These are phyloP conservation scores for Chalciporus pseudorubinellus DNA, from an alignment of 768 basidiomycete genomes.

Conservation along the genomic window DNA sequence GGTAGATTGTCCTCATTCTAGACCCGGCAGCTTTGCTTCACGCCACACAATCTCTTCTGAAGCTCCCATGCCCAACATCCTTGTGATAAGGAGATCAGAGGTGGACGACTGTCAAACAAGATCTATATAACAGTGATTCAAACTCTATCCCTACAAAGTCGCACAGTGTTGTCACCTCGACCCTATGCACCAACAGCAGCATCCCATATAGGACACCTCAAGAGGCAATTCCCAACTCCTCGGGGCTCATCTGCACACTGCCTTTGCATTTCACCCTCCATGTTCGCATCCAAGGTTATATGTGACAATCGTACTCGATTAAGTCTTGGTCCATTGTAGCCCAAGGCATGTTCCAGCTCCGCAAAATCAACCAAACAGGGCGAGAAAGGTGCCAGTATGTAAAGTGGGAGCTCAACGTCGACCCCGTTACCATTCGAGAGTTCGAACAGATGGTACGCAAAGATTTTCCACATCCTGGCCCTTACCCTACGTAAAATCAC, in stretches of 20 bases:
- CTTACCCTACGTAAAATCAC: slow-evolving; percentile 63
- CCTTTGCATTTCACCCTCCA: slow-evolving; percentile 68
- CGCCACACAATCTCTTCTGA: no score
- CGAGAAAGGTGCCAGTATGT: slow-evolving; percentile 82
- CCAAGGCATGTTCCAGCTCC: slow-evolving; percentile 76
- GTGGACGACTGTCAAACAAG: no score
- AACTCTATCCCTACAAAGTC: no score
- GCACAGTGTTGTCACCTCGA: no score
- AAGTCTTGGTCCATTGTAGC: slow-evolving; percentile 91
- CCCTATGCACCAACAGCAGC: no score
- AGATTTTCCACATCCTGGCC: slow-evolving; percentile 56
- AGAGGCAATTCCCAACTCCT: slow-evolving; percentile 72
- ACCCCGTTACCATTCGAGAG: slow-evolving; percentile 53
- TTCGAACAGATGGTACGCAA: slow-evolving; percentile 60
- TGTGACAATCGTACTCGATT: slow-evolving; percentile 93
- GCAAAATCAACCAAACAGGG: slow-evolving; percentile 83
- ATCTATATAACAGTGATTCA: no score
- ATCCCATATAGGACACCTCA: no score
- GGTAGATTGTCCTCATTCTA: no score
- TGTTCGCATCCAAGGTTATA: slow-evolving; percentile 77
- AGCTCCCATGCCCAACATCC: no score
- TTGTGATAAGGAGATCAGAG: no score
- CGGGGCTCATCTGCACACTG: slow-evolving; percentile 73
- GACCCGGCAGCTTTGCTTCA: no score
- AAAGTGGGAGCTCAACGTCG: slow-evolving; percentile 87